Conservation (phyloP, 106 monocot genomes). For the Gastrodia elata region DNA sequence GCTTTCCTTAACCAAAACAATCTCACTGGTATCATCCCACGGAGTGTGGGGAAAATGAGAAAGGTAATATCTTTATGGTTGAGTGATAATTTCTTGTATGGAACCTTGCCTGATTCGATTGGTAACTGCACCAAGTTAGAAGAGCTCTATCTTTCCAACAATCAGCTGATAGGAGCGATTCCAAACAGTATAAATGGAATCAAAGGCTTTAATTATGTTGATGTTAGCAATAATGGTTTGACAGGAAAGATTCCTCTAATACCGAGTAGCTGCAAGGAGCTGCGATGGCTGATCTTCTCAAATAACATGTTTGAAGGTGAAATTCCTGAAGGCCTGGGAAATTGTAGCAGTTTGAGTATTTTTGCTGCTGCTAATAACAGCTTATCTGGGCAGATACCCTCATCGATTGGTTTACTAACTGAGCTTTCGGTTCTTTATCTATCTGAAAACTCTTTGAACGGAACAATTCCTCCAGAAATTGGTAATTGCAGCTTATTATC, state of each 20-base stretch:
- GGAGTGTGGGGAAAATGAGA: constrained; percentile 30
- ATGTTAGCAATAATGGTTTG: constrained; percentile 33
- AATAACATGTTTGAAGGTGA: constrained; percentile 39
- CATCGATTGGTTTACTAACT: constrained; percentile 33
- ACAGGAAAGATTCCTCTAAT: constrained; percentile 35
- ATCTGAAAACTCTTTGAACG: constrained; percentile 40
- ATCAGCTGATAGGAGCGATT: constrained; percentile 42
- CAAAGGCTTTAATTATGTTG: constrained; percentile 30
- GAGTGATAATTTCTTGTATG: constrained; percentile 42
- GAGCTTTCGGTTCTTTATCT: constrained; percentile 41
- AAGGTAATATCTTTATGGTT: constrained; percentile 26
- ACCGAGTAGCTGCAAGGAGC: constrained; percentile 23
- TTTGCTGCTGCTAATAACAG: constrained; percentile 28
- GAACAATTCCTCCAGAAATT: constrained; percentile 57
- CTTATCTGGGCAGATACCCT: constrained; percentile 60
- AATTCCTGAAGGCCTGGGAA: constrained; percentile 39
- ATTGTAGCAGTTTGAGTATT: constrained; percentile 31
- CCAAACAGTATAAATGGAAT: constrained; percentile 36
- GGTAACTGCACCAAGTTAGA: constrained; percentile 43
- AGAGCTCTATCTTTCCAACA: constrained; percentile 49
- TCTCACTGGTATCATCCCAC: constrained; percentile 40
- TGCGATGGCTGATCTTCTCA: constrained; percentile 33
- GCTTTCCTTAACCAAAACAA: constrained; percentile 53
- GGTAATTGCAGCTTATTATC: constrained; percentile 49
- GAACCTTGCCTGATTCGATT: constrained; percentile 51